Percentiles rank a stretch among this genome's conserved stretches.
Conservation (phyloP, 345 rosid species). For the Eucalyptus tenuipes region DNA sequence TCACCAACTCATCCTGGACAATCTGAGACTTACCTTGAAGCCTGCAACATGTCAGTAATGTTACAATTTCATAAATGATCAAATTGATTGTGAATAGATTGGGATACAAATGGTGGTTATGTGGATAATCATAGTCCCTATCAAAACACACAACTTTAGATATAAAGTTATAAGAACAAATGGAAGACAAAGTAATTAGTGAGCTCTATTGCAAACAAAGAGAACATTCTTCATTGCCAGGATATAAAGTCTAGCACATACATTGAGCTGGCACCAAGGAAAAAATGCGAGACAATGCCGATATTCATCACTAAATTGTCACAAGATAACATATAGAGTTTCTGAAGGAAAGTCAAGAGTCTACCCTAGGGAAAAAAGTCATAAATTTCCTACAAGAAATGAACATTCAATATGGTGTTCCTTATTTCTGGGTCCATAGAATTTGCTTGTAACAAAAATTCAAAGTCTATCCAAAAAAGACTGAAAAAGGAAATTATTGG, state of each 20-base stretch:
- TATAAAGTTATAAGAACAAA: background rate
- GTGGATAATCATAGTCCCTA: background rate
- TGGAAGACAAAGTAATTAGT: background rate
- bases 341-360: background rate
- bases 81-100: background rate
- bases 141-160: background rate
- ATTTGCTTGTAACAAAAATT: background rate
- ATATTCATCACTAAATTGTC: background rate
- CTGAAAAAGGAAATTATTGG: background rate
- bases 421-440: background rate
- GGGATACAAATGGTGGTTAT: background rate
- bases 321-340: background rate
- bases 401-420: background rate
- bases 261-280: background rate
- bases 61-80: background rate
- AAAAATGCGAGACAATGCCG: background rate
- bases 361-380: background rate
- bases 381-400: background rate
- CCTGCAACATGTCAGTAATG: conserved; percentile 18
- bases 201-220: background rate
- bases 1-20: conserved; percentile 74
- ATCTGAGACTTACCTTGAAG: conserved; percentile 94
- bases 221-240: background rate
- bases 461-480: background rate
- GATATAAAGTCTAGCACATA: background rate